phyloP scores from a whole-genome alignment of 345 rosid genomes.

The Chamaenerion angustifolium region DNA sequence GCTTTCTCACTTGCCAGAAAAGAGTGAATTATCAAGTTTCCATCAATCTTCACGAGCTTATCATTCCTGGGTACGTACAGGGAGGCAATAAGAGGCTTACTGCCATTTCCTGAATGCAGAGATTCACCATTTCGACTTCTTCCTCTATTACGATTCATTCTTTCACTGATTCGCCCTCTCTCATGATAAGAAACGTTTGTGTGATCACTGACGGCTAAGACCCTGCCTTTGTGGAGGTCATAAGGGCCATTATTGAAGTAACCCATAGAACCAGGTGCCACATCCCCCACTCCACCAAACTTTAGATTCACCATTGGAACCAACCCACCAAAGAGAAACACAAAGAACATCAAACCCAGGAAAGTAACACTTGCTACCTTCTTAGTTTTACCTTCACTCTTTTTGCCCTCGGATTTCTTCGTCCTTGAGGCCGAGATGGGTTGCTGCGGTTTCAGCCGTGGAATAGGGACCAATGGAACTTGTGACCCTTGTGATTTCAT shows the following conservation, averaged over 20 bases:
- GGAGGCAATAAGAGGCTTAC: slow-evolving; percentile 80
- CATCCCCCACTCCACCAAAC: slow-evolving; percentile 37
- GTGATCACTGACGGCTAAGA: slow-evolving; percentile 39
- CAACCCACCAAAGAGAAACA: slow-evolving; percentile 73
- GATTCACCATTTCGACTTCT: slow-evolving; percentile 3
- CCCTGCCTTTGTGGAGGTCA: slow-evolving; percentile 41
- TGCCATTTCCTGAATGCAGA: slow-evolving; percentile 19
- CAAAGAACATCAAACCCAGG: slow-evolving; percentile 63
- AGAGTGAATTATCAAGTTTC: slow-evolving; percentile 89
- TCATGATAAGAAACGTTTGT: slow-evolving; percentile 31
- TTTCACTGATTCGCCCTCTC: slow-evolving; percentile 18
- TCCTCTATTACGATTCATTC: slow-evolving; percentile 21
- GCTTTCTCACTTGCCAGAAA: slow-evolving; percentile 91
- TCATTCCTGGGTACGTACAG: slow-evolving; percentile 93
- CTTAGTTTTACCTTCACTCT: slow-evolving; percentile 48
- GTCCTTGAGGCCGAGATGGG: slow-evolving; percentile 24
- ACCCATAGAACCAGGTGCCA: slow-evolving; percentile 20
- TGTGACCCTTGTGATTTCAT: slow-evolving; percentile 80
- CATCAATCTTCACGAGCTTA: slow-evolving; percentile 95
- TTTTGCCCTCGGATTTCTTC: slow-evolving; percentile 46
- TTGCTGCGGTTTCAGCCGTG: slow-evolving; percentile 70
- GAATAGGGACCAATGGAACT: slow-evolving; percentile 90
- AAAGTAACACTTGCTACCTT: slow-evolving; percentile 92
- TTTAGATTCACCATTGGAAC: slow-evolving; percentile 57
- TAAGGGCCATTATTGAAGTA: slow-evolving; percentile 26